Evolutionary conservation across 495 filamentous ascomycete genomes (phyloP).

Genomic region (Aspergillus conjunctus): DNA sequence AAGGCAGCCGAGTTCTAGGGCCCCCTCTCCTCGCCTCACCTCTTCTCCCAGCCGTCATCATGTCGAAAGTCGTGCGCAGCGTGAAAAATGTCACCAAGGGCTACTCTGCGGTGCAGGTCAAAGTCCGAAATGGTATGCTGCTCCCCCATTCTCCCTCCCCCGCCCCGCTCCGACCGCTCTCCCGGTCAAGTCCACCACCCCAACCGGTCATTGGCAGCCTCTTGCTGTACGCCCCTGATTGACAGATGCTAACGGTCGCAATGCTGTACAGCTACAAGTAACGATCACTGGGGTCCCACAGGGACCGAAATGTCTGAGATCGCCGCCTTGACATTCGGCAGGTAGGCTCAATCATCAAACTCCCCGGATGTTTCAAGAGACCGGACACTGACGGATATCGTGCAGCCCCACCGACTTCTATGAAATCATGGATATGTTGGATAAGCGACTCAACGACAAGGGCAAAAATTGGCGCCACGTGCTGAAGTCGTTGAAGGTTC

Average conservation of each 20-base stretch:
- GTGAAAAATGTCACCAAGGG: conserved; percentile 99
- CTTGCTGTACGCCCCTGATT: background rate
- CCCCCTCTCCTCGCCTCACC: background rate
- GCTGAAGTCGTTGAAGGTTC: conserved; percentile 93
- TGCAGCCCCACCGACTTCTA: conserved; percentile 92
- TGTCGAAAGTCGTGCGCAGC: conserved; percentile 97
- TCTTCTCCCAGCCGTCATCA: conserved; percentile 44
- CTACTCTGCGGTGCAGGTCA: conserved; percentile 95
- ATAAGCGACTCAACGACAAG: conserved; percentile 98
- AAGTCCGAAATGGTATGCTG: conserved; percentile 95
- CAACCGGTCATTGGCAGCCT: conserved; percentile 1
- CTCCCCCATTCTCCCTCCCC: conserved; percentile 6
- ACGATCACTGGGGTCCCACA: conserved; percentile 98
- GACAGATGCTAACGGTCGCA: conserved; percentile 7
- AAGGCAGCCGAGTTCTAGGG: background rate
- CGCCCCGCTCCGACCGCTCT: conserved; percentile 20
- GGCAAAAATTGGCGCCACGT: conserved; percentile 99
- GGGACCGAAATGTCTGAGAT: conserved; percentile 99
- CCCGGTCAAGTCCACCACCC: background rate
- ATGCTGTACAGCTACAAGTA: conserved; percentile 78
- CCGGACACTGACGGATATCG: conserved; percentile 14
- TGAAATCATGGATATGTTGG: conserved; percentile 99
- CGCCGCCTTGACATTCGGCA: conserved; percentile 94
- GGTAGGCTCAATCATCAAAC: conserved; percentile 52
- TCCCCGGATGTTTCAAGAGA: background rate